Evolutionary conservation across 345 rosid species (phyloP).

Genomic region (Zanthoxylum bungeanum): DNA sequence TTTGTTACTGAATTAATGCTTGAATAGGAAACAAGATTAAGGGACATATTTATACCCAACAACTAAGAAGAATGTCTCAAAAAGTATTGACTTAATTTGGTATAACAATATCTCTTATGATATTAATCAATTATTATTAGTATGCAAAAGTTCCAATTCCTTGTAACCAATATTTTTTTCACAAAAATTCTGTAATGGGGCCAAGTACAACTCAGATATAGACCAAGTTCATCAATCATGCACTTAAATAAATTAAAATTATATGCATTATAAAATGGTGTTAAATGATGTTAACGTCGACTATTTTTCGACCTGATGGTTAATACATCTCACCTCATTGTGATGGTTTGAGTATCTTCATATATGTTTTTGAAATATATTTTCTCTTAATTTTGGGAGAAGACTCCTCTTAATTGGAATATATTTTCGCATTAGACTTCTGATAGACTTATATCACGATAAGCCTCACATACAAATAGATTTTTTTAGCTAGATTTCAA

Average conservation of each 20-base stretch:
- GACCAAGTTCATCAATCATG: conserved; percentile 18
- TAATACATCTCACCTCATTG: too few species aligned
- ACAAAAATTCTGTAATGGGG: conserved; percentile 21
- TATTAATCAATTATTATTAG: conserved; percentile 30
- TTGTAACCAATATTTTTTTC: too few species aligned
- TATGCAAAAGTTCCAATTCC: conserved; percentile 5
- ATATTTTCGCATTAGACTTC: too few species aligned
- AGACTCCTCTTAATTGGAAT: too few species aligned
- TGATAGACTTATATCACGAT: too few species aligned
- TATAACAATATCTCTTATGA: conserved; percentile 20
- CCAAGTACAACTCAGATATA: conserved; percentile 38
- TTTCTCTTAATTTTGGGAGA: too few species aligned
- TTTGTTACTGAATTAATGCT: conserved; percentile 11
- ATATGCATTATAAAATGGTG: neutral
- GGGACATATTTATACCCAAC: conserved; percentile 28
- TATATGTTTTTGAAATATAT: too few species aligned
- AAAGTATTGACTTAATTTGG: conserved; percentile 20
- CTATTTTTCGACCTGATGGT: too few species aligned
- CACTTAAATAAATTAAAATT: conserved; percentile 8
- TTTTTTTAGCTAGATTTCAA: too few species aligned
- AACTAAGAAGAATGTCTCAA: conserved; percentile 18
- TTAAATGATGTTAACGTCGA: too few species aligned
- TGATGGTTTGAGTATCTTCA: too few species aligned
- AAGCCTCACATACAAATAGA: too few species aligned
- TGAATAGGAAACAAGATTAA: conserved; percentile 16